Conservation (phyloP, 345 rosid species). For the Eucalyptus tenuipes region DNA sequence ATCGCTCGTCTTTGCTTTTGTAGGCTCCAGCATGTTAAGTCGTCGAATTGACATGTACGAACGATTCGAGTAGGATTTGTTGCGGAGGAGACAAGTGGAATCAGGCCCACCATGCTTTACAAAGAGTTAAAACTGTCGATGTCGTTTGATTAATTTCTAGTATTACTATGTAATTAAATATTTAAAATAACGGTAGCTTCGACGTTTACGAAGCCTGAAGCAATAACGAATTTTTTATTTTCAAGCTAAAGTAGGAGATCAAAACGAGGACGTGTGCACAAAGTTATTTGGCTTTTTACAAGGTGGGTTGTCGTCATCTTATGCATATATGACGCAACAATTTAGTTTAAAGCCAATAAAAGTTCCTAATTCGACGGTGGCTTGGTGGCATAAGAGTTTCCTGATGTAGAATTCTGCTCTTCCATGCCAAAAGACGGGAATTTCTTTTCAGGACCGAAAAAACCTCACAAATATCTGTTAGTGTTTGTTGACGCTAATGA, state of each 20-base stretch:
- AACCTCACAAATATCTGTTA: too few species aligned
- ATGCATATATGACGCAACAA: too few species aligned
- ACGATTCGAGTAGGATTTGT: not conserved
- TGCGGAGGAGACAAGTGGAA: too few species aligned
- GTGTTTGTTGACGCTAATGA: too few species aligned
- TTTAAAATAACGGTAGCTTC: not conserved
- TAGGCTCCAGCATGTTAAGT: not conserved
- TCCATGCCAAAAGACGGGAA: too few species aligned
- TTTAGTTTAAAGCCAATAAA: too few species aligned
- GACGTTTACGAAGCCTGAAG: not conserved
- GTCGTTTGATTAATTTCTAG: not conserved
- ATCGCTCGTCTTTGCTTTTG: not conserved
- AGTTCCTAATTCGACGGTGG: too few species aligned
- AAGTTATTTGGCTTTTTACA: too few species aligned
- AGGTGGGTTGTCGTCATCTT: too few species aligned
- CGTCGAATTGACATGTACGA: not conserved
- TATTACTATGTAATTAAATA: not conserved
- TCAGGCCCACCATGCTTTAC: not conserved
- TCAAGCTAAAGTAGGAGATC: not conserved
- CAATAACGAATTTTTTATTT: not conserved
- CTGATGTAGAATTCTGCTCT: too few species aligned
- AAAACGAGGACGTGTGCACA: not conserved
- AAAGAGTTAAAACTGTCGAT: not conserved
- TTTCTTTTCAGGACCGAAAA: too few species aligned
- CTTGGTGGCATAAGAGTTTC: too few species aligned